phyloP scores from a whole-genome alignment of 257 asterid genomes.

The Ilex asprella region DNA sequence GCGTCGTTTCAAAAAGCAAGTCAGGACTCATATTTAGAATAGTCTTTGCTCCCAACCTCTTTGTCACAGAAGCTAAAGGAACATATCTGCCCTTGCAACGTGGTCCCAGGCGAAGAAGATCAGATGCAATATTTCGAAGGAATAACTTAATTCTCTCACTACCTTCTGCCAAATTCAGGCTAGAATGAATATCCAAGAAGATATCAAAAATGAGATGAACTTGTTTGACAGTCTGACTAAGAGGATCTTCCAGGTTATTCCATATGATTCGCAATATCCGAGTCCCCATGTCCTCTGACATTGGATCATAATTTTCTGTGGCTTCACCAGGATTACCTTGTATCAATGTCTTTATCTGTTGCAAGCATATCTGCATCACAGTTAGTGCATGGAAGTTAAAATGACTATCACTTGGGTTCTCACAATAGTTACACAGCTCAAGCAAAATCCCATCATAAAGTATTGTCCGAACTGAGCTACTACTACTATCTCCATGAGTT shows the following conservation, averaged over 20 bases:
- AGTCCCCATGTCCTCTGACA: conserved; percentile 68
- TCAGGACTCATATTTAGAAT: conserved; percentile 62
- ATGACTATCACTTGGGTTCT: conserved; percentile 84
- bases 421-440: conserved; percentile 69
- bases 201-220: conserved; percentile 91
- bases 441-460: conserved; percentile 87
- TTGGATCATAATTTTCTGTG: conserved; percentile 37
- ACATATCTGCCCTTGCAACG: conserved; percentile 93
- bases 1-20: conserved; percentile 58
- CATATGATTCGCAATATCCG: conserved; percentile 75
- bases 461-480: conserved; percentile 42
- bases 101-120: conserved; percentile 77
- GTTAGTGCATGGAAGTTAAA: conserved; percentile 87
- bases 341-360: conserved; percentile 79
- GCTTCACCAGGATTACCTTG: conserved; percentile 27
- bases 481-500: conserved; percentile 16
- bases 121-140: conserved; percentile 63
- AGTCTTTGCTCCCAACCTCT: conserved; percentile 76
- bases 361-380: conserved; percentile 92
- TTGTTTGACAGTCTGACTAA: conserved; percentile 94
- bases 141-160: conserved; percentile 52
- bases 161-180: conserved; percentile 56
- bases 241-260: conserved; percentile 96
- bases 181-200: conserved; percentile 70
- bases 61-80: conserved; percentile 81